Evolutionary conservation across 768 basidiomycete species (phyloP), one percentile per base, ranked within the genome.

Genomic region (Lactarius deliciosus): DNA sequence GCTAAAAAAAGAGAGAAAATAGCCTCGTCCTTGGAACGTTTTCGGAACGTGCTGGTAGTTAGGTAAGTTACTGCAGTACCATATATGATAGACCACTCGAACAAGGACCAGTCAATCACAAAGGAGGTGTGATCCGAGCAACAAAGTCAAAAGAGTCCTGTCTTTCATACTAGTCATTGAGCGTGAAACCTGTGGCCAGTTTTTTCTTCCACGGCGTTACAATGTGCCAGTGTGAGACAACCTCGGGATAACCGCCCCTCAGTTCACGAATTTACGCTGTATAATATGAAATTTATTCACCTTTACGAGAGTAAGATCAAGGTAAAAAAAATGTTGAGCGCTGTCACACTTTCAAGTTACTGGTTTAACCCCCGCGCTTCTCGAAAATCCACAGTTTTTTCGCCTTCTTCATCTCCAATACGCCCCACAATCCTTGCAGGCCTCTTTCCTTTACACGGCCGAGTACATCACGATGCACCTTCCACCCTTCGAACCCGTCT

Each of bases 301-400:
- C 4, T 13, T n/a, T 22, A 11, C n/a, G 8, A 5, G 4, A n/a
- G n/a, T n/a, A n/a, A n/a, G n/a, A n/a, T n/a, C n/a, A 47, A 22
- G 45, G n/a, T 22, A 47, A 47, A 9, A 47, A 9, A 47, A 8
- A 47, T 18, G 15, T 47, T 3, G n/a, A 22, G 45, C 20, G 8
- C 3, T 11, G n/a, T 10, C 45, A 45, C 10, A 10, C 10, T 10
- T 5, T n/a, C n/a, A n/a, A n/a, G n/a, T n/a, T 22, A 47, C 45
- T 2, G 41, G 5, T 53, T 63, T 43, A 60, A 28, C 36, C 53
- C 5, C 28, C 5, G 18, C 38, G 56, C n/a, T 79, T 75, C 68
- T 81, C 80, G 43, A 86, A 67, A 47, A 86, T 82, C 82, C 84
- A 85, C 58, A 87, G 73, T 61, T 78, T 77, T 59, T 80, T 76